Evolutionary conservation across 768 basidiomycete species (phyloP), one percentile per base, ranked within the genome.

Genomic region (Pisolithus albus): DNA sequence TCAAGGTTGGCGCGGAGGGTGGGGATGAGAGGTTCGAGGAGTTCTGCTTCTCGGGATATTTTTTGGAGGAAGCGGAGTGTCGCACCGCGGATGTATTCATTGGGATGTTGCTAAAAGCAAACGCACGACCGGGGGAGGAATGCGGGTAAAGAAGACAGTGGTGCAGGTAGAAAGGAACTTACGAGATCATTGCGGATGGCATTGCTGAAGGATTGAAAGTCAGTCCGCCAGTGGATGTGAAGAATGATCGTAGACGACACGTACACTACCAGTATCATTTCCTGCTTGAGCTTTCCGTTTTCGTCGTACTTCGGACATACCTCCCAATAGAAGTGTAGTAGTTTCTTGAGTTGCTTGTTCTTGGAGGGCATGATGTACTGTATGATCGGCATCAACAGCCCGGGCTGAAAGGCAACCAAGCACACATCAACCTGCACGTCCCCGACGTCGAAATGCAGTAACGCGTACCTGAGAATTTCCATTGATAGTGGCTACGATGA

Each of bases 51-150:
- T 68, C 88, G 87, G 16, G 87, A 78, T 48, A 99, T 87, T 75
- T 99, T 99, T 72, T 95, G 91, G 11, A 98, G 79, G 73, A 94
- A 95, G 23, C 96, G 87, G 32, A 98, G 81, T 10, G 92, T 94
- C n/a, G 93, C 91, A 42, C 96, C 96, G 36, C 96, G 89, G 61
- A 99, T 96, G 68, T 97, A 99, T 75, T 99, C 96, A 62, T 99
- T 98, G 8, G 95, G 94, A 63, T 99, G 96, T 93, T 98, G 94
- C 89, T 94, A 19, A 36, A 26, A 43, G 8, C 4, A 15, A 16
- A 43, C 7, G n/a, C n/a, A 19, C 40, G 18, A 11, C 13, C 18
- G 15, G n/a, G 21, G 18, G 26, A 16, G 10, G 15, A 16, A 4
- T 16, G 43, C n/a, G 10, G 8, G 24, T 45, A 3, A 30, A 26